phyloP scores from a whole-genome alignment of 257 asterid genomes.

The Plantago major region DNA sequence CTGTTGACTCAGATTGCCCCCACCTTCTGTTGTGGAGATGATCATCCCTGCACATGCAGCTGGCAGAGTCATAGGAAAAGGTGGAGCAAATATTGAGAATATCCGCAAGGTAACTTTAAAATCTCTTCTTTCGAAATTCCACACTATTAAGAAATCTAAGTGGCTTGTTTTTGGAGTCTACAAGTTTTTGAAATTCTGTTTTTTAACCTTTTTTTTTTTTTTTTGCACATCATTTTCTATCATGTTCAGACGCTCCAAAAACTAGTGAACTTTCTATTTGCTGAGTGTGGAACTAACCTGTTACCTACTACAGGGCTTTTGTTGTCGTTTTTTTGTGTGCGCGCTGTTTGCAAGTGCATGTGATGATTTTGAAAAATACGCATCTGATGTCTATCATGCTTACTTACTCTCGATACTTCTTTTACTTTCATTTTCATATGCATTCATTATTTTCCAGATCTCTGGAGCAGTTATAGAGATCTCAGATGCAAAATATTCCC shows the following conservation, averaged over 20 bases:
- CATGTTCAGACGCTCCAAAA: too few relatives aligned
- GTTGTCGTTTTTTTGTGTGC: background rate
- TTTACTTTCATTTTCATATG: constrained; percentile 20
- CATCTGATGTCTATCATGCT: constrained; percentile 12
- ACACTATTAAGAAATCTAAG: background rate
- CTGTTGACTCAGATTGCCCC: constrained; percentile 55
- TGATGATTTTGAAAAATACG: constrained; percentile 3
- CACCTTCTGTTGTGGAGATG: constrained; percentile 77
- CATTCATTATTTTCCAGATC: constrained; percentile 59
- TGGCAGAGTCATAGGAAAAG: constrained; percentile 84
- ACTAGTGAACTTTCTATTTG: too few relatives aligned
- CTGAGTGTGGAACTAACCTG: too few relatives aligned
- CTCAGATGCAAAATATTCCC: constrained; percentile 69
- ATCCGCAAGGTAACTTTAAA: constrained; percentile 64
- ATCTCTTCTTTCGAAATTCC: background rate
- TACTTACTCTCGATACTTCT: constrained; percentile 3
- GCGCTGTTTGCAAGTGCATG: background rate
- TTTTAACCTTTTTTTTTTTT: too few relatives aligned
- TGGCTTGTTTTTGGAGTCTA: too few relatives aligned
- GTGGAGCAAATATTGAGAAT: constrained; percentile 87
- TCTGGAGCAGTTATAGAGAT: constrained; percentile 89
- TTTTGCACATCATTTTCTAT: too few relatives aligned
- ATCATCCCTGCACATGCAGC: constrained; percentile 78
- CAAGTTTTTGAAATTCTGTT: too few relatives aligned
- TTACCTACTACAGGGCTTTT: background rate